Base-by-base conservation (phyloP, 495 filamentous ascomycete species). In the Podospora sp. region DNA sequence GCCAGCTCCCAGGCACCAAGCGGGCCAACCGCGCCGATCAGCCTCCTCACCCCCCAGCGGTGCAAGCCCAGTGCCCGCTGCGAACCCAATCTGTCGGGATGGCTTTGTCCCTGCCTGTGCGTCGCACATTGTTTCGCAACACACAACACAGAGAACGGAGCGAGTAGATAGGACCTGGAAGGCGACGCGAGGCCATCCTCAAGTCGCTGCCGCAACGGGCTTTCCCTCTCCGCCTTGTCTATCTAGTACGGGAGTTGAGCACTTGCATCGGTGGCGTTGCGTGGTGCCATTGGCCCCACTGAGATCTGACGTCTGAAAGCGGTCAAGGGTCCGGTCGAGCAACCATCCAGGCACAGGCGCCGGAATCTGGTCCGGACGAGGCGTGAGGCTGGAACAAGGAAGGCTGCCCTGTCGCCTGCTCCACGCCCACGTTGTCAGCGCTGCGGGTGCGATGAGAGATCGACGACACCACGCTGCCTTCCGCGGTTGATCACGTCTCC, bases 31-130 rank as follows among this genome's bases (percentile, higher is more conserved):
- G 68, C 60, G 27, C 52, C 60, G 65, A 70, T 70, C 64, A 60
- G 22, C 68, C 56, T 22, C 26, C 8, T 33, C 29, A n/a, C n/a
- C 49, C 35, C 67, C 49, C 61, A 56, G 59, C 29, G 40, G 40
- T 46, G 27, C 63, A 20, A 67, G 35, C n/a, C 36, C 5, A 46
- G 40, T 46, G 40, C 40, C 40, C 40, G 40, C 29, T 18, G 24
- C 63, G 36, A 64, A 60, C 36, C 65, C 64, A 67, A 29, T 65
- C 35, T 68, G 57, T 70, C 68, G 68, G 65, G 62, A 63, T 55
- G 60, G 51, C 21, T 50, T 27, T 21, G 6, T 59, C 29, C 29
- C 29, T 33, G 29, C n/a, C 24, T 26, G 62, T 63, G 46, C 46
- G n/a, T 60, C 20, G 22, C 52, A 6, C 29, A 55, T 35, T 52